Conservation (phyloP, 176 grass and related monocot species). For the Triticum turgidum region DNA sequence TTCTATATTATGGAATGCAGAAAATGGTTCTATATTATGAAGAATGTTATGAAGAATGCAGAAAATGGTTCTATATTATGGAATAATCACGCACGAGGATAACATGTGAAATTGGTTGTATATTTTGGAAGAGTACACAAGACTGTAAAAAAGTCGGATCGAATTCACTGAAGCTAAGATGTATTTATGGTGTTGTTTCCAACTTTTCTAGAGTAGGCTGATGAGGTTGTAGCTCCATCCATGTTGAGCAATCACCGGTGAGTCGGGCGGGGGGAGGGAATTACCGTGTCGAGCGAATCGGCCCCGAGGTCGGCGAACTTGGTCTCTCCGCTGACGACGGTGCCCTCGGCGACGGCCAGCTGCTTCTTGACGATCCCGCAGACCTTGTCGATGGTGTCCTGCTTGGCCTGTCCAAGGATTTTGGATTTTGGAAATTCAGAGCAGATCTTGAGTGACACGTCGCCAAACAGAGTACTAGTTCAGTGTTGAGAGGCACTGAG, state of each 20-base stretch:
- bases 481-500: too few relatives aligned
- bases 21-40: too few relatives aligned
- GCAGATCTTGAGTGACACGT: neutral
- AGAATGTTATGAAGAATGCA: too few relatives aligned
- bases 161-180: neutral
- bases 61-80: too few relatives aligned
- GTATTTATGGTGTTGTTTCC: neutral
- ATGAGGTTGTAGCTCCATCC: neutral
- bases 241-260: too few relatives aligned
- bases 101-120: too few relatives aligned
- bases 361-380: conserved; percentile 55
- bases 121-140: too few relatives aligned
- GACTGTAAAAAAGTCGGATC: too few relatives aligned
- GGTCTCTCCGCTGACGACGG: conserved; percentile 31
- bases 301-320: conserved; percentile 57
- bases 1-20: too few relatives aligned
- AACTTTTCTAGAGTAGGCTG: neutral
- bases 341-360: conserved; percentile 31
- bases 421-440: conserved; percentile 6
- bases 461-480: neutral
- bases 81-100: too few relatives aligned
- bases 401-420: conserved; percentile 35
- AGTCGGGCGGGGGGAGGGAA: too few relatives aligned
- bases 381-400: conserved; percentile 50
- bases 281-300: conserved; percentile 81